Evolutionary conservation across 495 filamentous ascomycete genomes (phyloP).

Genomic region (Saxophila tyrrhenica): DNA sequence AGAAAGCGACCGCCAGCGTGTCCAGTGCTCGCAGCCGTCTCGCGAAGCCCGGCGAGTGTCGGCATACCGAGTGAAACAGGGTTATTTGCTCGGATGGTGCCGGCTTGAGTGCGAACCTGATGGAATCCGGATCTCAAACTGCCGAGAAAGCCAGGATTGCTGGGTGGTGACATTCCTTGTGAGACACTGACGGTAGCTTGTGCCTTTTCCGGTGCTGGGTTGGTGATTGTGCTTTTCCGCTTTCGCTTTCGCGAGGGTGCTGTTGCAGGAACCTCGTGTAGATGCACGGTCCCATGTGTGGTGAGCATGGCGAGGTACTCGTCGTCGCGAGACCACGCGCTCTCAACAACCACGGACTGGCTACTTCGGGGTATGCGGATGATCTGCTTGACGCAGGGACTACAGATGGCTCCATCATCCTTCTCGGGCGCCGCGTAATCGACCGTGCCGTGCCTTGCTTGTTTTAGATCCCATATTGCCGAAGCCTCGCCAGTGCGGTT

Average conservation of each 20-base stretch:
- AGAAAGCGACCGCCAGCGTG: conserved; percentile 66
- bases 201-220: conserved; percentile 6
- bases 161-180: conserved; percentile 10
- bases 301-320: conserved; percentile 78
- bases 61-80: conserved; percentile 35
- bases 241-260: conserved; percentile 24
- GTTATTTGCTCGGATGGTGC: neutral
- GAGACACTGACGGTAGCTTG: conserved; percentile 11
- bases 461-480: conserved; percentile 87
- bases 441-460: conserved; percentile 43
- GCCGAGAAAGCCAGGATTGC: conserved; percentile 1
- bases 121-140: neutral
- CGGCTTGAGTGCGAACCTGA: conserved; percentile 2
- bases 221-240: neutral
- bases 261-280: conserved; percentile 70
- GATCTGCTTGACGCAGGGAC: conserved; percentile 65
- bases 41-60: conserved; percentile 24
- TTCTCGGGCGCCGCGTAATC: conserved; percentile 18
- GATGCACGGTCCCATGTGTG: conserved; percentile 84
- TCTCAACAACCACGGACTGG: conserved; percentile 76
- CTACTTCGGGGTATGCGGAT: conserved; percentile 84
- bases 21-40: conserved; percentile 50
- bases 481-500: conserved; percentile 88
- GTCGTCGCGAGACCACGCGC: conserved; percentile 74
- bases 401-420: conserved; percentile 18